Evolutionary conservation across 768 basidiomycete genomes (phyloP), one percentile per base, ranked within the genome.

Genomic region (Favolaschia claudopus): DNA sequence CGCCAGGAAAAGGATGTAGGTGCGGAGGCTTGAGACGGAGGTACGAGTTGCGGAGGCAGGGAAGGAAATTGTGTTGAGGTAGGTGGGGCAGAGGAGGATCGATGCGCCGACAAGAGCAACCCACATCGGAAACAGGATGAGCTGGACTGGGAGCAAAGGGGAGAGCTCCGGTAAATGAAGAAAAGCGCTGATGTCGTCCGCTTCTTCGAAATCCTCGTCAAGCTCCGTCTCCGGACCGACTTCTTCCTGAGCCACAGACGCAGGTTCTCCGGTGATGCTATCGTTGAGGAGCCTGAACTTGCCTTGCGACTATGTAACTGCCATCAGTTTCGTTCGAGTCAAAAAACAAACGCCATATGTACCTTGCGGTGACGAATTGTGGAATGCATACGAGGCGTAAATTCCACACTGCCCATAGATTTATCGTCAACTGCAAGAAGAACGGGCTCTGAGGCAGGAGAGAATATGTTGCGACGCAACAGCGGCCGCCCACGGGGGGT

Each of bases 291-390:
- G 45, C 28, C 6, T 14, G 32, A 46, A 52, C 34, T 36, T 40
- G 28, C 46, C 52, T 51, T 60, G n/a, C 0, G 4, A 10, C 17
- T 19, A 14, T 25, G 14, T 22, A 17, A 13, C n/a, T n/a, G n/a
- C n/a, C n/a, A 20, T 33, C 25, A 47, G 46, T 22, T 15, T n/a
- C 9, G 5, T 8, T 7, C 31, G 36, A 17, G 12, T 7, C 7
- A 24, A 49, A 44, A 17, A n/a, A 10, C 5, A n/a, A 33, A 19
- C 24, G 6, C n/a, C 7, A 14, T 27, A 48, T 52, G 42, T 19
- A 58, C 62, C n/a, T 55, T 58, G 28, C 62, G 62, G 22, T 56
- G 47, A 13, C 62, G 62, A n/a, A 56, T 32, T 14, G 58, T 52
- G 27, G 53, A 59, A 37, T 55, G 58, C 4, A 58, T 47, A 13